These are phyloP conservation scores for Micromonas pusilla DNA, from an alignment of 139 green algal genomes.

Conservation along the genomic window DNA sequence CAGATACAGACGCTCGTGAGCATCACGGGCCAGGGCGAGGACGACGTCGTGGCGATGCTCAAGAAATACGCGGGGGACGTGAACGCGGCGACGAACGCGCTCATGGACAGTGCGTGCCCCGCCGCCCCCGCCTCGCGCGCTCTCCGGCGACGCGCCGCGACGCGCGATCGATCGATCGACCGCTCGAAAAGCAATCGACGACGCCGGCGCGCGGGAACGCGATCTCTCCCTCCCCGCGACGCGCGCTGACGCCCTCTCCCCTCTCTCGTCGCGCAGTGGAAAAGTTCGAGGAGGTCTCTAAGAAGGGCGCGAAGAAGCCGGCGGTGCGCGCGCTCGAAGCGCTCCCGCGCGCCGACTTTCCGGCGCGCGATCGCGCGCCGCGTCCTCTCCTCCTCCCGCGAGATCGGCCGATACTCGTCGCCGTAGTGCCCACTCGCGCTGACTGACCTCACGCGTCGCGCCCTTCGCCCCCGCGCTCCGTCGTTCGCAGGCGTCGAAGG, in stretches of 20 bases:
- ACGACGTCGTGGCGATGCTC: neutral
- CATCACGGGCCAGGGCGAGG: neutral
- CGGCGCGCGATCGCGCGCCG: neutral
- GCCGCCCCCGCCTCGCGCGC: neutral
- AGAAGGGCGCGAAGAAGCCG: neutral
- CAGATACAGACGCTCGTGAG: neutral
- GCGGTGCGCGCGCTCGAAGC: neutral
- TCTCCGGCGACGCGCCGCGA: neutral
- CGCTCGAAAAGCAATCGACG: neutral
- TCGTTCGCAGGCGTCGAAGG: too few species aligned
- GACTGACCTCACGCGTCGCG: too few species aligned
- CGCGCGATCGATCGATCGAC: neutral
- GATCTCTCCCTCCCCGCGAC: neutral
- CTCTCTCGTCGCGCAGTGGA: neutral
- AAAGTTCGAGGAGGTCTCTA: neutral
- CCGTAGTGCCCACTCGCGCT: too few species aligned
- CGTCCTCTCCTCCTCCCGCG: too few species aligned
- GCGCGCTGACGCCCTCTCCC: neutral
- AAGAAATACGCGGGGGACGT: neutral
- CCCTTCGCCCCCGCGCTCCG: too few species aligned
- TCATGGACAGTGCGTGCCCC: neutral
- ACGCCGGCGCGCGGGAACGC: too few species aligned
- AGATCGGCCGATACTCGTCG: too few species aligned
- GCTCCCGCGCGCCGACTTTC: neutral
- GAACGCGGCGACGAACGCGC: neutral